Evolutionary conservation across 495 filamentous ascomycete species (phyloP).

Genomic region (Podospora pseudopauciseta): DNA sequence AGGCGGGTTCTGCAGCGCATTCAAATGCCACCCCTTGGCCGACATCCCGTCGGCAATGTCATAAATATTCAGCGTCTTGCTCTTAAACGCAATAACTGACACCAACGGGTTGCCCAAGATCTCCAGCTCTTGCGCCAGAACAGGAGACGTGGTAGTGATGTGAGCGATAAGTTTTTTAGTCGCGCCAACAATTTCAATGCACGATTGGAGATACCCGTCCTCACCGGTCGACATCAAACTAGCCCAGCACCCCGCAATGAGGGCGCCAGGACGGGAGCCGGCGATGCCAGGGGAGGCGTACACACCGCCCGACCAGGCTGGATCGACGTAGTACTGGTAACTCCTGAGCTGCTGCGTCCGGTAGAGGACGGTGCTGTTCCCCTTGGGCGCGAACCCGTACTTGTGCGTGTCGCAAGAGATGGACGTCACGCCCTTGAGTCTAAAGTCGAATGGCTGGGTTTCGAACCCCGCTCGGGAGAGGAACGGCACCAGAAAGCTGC

Average conservation of each 20-base stretch:
- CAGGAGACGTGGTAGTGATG: slow-evolving; percentile 58
- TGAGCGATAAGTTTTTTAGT: slow-evolving; percentile 76
- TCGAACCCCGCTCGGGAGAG: slow-evolving; percentile 89
- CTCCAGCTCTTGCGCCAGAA: slow-evolving; percentile 66
- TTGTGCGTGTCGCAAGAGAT: slow-evolving; percentile 98
- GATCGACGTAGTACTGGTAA: slow-evolving; percentile 94
- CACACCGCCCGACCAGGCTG: slow-evolving; percentile 93
- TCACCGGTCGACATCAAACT: slow-evolving; percentile 84
- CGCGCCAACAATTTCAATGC: slow-evolving; percentile 81
- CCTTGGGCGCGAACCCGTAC: slow-evolving; percentile 97
- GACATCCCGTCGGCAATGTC: slow-evolving; percentile 85
- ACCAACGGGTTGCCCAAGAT: slow-evolving; percentile 84
- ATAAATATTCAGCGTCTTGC: slow-evolving; percentile 73
- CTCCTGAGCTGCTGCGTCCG: slow-evolving; percentile 70
- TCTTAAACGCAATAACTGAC: slow-evolving; percentile 76
- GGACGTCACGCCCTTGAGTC: slow-evolving; percentile 84
- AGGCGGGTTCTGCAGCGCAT: slow-evolving; percentile 84
- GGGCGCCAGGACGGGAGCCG: slow-evolving; percentile 84
- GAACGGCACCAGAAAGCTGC: slow-evolving; percentile 90
- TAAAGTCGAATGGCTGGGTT: slow-evolving; percentile 86
- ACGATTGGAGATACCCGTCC: slow-evolving; percentile 80
- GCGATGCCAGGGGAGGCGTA: slow-evolving; percentile 91
- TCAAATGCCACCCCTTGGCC: slow-evolving; percentile 88
- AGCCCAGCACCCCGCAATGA: slow-evolving; percentile 94
- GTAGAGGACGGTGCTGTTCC: slow-evolving; percentile 89